These are phyloP conservation scores for Schizonepeta tenuifolia DNA, from an alignment of 257 asterid species.

Conservation along the genomic window DNA sequence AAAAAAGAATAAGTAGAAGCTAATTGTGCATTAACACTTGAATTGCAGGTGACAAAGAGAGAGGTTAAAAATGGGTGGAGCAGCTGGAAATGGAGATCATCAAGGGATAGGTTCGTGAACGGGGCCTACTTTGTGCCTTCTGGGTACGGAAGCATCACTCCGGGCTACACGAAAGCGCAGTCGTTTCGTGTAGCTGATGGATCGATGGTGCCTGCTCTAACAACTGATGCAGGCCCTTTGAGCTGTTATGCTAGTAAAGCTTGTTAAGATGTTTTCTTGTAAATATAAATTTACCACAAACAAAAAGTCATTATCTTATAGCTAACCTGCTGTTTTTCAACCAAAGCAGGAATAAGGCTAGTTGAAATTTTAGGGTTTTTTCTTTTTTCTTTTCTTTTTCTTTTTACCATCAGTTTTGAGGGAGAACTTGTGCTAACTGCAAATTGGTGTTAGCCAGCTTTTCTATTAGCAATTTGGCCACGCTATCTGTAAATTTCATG, in stretches of 20 bases:
- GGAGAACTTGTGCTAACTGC: conserved; percentile 2
- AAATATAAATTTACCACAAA: background rate
- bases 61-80: conserved; percentile 59
- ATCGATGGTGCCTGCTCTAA: conserved; percentile 61
- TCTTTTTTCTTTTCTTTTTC: background rate
- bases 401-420: background rate
- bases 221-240: conserved; percentile 68
- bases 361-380: background rate
- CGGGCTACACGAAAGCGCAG: conserved; percentile 55
- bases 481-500: background rate
- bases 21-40: background rate
- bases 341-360: conserved; percentile 1
- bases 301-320: background rate
- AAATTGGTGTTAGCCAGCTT: conserved; percentile 1
- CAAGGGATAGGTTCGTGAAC: conserved; percentile 65
- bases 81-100: conserved; percentile 85
- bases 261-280: conserved; percentile 38
- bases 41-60: conserved; percentile 69
- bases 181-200: conserved; percentile 74
- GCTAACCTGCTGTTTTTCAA: background rate
- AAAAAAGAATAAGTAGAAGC: background rate
- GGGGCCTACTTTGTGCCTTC: conserved; percentile 83
- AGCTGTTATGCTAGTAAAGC: conserved; percentile 44
- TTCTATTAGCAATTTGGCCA: conserved; percentile 1
- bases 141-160: conserved; percentile 63